Evolutionary conservation across 805 yeast genomes (phyloP).

Genomic region (Metschnikowia continentalis): DNA sequence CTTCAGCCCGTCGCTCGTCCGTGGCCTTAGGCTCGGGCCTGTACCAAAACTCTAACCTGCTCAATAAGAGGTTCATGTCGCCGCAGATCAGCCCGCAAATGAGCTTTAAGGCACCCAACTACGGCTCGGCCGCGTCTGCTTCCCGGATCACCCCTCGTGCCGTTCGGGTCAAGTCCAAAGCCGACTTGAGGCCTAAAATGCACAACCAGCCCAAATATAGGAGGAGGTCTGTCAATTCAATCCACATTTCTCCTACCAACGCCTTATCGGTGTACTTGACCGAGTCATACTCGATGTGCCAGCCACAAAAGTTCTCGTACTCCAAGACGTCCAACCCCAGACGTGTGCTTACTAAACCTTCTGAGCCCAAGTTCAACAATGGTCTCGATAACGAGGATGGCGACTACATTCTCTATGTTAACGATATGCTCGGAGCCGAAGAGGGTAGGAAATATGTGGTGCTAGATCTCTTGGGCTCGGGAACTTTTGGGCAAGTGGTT

Average conservation of each 20-base stretch:
- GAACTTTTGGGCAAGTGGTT: slow-evolving; percentile 97
- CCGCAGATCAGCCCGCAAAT: slow-evolving; percentile 10
- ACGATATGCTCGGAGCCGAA: slow-evolving; percentile 84
- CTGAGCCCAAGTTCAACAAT: slow-evolving; percentile 73
- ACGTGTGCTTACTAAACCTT: slow-evolving; percentile 88
- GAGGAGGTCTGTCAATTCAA: slow-evolving; percentile 60
- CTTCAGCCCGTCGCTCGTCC: slow-evolving; percentile 15
- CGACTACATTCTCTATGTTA: slow-evolving; percentile 90
- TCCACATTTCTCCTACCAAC: slow-evolving; percentile 69
- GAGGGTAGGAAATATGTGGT: slow-evolving; percentile 86
- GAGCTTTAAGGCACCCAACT: neutral
- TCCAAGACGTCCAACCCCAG: slow-evolving; percentile 83
- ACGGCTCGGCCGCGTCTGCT: neutral
- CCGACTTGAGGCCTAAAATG: slow-evolving; percentile 58
- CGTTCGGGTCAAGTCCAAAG: slow-evolving; percentile 33
- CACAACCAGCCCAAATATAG: slow-evolving; percentile 67
- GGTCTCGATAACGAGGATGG: slow-evolving; percentile 86
- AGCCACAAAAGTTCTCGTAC: slow-evolving; percentile 72
- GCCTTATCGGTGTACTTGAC: slow-evolving; percentile 77
- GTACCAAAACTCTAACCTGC: slow-evolving; percentile 16
- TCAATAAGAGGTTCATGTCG: slow-evolving; percentile 10
- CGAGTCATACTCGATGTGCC: slow-evolving; percentile 79
- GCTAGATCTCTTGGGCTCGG: slow-evolving; percentile 87
- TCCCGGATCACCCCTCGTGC: slow-evolving; percentile 44
- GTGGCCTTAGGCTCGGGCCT: slow-evolving; percentile 21